These are phyloP conservation scores for Gracilaria vermiculophylla DNA, from an alignment of 23 red algal genomes.

Conservation along the genomic window DNA sequence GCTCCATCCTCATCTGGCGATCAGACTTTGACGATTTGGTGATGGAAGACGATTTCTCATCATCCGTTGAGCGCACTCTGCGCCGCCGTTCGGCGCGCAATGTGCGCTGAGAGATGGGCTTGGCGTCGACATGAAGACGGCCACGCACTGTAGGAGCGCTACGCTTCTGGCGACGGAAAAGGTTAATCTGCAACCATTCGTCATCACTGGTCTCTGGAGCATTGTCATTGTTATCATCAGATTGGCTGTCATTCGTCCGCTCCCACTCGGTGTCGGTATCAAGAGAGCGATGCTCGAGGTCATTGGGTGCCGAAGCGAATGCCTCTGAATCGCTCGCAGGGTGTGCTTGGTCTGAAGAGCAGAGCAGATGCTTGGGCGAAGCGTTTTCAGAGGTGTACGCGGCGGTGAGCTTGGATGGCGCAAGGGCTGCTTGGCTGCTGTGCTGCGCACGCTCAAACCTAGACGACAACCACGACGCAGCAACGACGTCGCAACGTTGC, in stretches of 20 bases:
- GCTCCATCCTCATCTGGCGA: neutral
- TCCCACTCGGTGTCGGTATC: neutral
- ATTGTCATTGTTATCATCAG: neutral
- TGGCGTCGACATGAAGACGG: neutral
- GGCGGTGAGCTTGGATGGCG: neutral
- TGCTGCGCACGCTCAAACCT: neutral
- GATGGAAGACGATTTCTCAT: neutral
- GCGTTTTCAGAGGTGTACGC: neutral
- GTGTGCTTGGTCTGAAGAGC: neutral
- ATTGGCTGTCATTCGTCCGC: neutral
- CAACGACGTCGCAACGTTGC: neutral
- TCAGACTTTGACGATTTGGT: neutral
- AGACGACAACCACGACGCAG: slow-evolving; percentile 1
- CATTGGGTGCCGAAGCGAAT: neutral
- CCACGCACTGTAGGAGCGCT: neutral
- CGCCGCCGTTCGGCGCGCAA: neutral
- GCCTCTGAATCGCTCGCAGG: neutral
- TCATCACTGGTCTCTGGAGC: neutral
- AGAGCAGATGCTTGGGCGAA: too few species aligned
- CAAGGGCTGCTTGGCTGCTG: neutral
- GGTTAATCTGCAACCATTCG: neutral
- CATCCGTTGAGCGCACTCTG: neutral
- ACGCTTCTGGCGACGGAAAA: neutral
- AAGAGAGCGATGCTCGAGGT: neutral
- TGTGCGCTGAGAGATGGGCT: neutral